These are phyloP conservation scores for Apocynum venetum DNA, from an alignment of 257 asterid species.

Conservation along the genomic window DNA sequence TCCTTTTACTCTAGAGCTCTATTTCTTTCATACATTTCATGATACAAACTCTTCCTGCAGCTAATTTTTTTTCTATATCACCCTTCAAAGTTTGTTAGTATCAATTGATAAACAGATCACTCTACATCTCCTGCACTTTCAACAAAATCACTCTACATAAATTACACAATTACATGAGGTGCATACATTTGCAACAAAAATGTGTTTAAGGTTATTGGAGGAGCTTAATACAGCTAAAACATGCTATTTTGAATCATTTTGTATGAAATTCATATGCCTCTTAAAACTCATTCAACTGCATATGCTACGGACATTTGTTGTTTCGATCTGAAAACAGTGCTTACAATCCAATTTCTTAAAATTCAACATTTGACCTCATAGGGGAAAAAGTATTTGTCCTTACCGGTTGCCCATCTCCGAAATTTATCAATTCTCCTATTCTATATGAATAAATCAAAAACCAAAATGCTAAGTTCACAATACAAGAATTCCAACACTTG, in stretches of 20 bases:
- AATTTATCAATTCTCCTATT: background rate
- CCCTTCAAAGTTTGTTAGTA: background rate
- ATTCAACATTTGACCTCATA: background rate
- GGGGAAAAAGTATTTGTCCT: background rate
- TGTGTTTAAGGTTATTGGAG: background rate
- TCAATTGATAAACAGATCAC: background rate
- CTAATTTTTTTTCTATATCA: background rate
- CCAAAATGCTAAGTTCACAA: conserved; percentile 1
- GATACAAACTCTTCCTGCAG: background rate
- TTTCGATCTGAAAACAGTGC: background rate
- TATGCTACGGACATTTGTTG: background rate
- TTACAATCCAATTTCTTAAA: background rate
- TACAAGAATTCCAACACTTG: background rate
- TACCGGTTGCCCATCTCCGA: background rate
- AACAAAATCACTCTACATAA: background rate
- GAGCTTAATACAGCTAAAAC: background rate
- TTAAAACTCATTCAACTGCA: background rate
- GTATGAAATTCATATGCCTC: background rate
- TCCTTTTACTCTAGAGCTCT: background rate
- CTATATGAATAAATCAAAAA: background rate
- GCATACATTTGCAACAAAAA: background rate
- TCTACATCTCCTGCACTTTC: background rate
- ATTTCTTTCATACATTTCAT: background rate
- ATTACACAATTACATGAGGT: background rate
- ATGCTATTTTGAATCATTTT: background rate